Evolutionary conservation across 345 rosid genomes (phyloP).

Genomic region (Gossypium thurberi): DNA sequence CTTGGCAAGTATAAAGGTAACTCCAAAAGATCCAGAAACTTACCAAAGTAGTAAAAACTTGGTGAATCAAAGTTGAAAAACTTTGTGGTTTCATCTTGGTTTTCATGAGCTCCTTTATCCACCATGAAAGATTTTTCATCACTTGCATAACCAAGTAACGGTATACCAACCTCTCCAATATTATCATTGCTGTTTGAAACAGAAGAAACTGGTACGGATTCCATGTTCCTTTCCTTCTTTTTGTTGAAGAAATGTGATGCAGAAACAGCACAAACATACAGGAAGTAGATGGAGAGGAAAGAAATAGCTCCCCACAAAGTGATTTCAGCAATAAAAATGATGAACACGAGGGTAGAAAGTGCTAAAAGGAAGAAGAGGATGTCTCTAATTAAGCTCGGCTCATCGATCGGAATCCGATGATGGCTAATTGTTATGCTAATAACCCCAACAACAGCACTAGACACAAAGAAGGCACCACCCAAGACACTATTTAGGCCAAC

Average conservation of each 20-base stretch:
- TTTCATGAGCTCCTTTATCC: conserved; percentile 15
- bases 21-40: conserved; percentile 42
- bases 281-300: conserved; percentile 54
- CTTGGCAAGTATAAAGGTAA: conserved; percentile 77
- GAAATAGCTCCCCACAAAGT: conserved; percentile 53
- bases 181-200: conserved; percentile 17
- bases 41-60: conserved; percentile 16
- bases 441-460: conserved; percentile 72
- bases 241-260: conserved; percentile 32
- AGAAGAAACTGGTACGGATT: not conserved
- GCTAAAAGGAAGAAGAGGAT: conserved; percentile 58
- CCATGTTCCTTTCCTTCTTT: conserved; percentile 13
- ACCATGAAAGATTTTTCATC: conserved; percentile 29
- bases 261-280: conserved; percentile 59
- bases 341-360: conserved; percentile 50
- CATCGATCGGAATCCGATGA: conserved; percentile 42
- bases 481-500: conserved; percentile 76
- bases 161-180: conserved; percentile 31
- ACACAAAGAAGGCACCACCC: conserved; percentile 80
- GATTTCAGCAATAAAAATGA: conserved; percentile 46
- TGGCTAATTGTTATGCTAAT: conserved; percentile 40
- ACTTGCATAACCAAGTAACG: conserved; percentile 45
- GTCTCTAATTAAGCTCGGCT: conserved; percentile 66
- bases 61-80: conserved; percentile 24
- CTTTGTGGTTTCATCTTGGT: conserved; percentile 5